Conservation (phyloP, 306 rosid species). For the Myrica gale region DNA sequence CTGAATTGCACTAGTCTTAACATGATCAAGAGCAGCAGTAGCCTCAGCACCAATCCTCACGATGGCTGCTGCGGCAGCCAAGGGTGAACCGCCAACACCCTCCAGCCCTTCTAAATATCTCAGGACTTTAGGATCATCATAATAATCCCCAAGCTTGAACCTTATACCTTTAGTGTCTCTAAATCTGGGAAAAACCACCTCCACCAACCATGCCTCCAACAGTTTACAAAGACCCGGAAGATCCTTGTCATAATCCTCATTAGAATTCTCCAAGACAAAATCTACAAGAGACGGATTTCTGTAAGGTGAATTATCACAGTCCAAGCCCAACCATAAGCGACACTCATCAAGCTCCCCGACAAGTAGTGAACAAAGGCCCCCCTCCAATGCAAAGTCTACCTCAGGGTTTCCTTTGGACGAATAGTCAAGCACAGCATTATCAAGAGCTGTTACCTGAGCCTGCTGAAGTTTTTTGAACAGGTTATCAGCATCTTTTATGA, state of each 20-base stretch:
- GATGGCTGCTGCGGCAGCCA: slow-evolving; percentile 98
- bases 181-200: slow-evolving; percentile 90
- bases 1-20: slow-evolving; percentile 75
- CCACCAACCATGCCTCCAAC: slow-evolving; percentile 89
- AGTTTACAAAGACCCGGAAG: slow-evolving; percentile 94
- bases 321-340: slow-evolving; percentile 87
- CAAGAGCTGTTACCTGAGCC: slow-evolving; percentile 53
- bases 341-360: slow-evolving; percentile 88
- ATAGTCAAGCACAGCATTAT: slow-evolving; percentile 48
- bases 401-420: slow-evolving; percentile 58
- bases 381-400: slow-evolving; percentile 83
- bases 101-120: slow-evolving; percentile 81
- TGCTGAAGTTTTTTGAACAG: slow-evolving; percentile 95
- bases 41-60: slow-evolving; percentile 93
- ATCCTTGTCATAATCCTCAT: slow-evolving; percentile 73
- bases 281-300: slow-evolving; percentile 78
- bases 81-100: slow-evolving; percentile 76
- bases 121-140: slow-evolving; percentile 84
- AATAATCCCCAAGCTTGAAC: slow-evolving; percentile 91
- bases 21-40: slow-evolving; percentile 84
- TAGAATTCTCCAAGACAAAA: slow-evolving; percentile 69
- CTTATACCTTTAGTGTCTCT: slow-evolving; percentile 67
- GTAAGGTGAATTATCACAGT: slow-evolving; percentile 63
- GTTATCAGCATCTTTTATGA: slow-evolving; percentile 83
- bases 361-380: slow-evolving; percentile 95